Conservation (phyloP, 495 filamentous ascomycete species). For the Xylaria venustula region DNA sequence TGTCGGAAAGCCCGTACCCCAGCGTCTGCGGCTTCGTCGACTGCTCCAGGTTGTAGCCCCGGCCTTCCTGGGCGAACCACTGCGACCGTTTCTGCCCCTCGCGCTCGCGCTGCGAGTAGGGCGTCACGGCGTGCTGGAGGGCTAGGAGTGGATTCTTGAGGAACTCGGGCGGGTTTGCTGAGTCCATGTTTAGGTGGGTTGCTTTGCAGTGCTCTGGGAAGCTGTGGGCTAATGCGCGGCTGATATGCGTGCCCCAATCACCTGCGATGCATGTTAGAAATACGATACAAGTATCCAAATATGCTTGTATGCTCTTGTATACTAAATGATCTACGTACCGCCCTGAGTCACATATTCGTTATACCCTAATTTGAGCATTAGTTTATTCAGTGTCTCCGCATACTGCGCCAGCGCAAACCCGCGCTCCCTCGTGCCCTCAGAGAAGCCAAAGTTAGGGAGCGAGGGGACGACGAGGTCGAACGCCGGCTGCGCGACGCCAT, state of each 20-base stretch:
- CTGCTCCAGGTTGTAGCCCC: slow-evolving; percentile 56
- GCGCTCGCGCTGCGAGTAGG: slow-evolving; percentile 33
- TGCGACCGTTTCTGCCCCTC: slow-evolving; percentile 44
- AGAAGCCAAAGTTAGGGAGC: slow-evolving; percentile 69
- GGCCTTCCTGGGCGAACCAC: slow-evolving; percentile 54
- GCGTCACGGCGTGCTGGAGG: slow-evolving; percentile 42
- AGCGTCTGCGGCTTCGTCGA: slow-evolving; percentile 65
- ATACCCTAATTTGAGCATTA: slow-evolving; percentile 68
- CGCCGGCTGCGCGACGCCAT: slow-evolving; percentile 42
- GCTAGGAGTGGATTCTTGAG: slow-evolving; percentile 41
- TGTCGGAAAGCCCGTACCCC: slow-evolving; percentile 55
- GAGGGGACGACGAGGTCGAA: slow-evolving; percentile 68
- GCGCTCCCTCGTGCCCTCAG: slow-evolving; percentile 43
- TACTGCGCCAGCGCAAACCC: slow-evolving; percentile 62
- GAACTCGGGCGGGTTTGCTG: slow-evolving; percentile 34
- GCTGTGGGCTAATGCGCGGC: slow-evolving; percentile 53
- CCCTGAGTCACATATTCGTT: slow-evolving; percentile 53
- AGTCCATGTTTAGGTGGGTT: slow-evolving; percentile 63
- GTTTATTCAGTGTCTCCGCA: slow-evolving; percentile 58
- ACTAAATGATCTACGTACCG: slow-evolving; percentile 33
- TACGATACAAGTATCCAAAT: not conserved
- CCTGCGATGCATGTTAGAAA: slow-evolving; percentile 32
- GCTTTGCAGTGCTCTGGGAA: slow-evolving; percentile 59
- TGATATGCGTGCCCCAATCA: slow-evolving; percentile 66
- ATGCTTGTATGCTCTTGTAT: not conserved